Evolutionary conservation across 352 stramenopile species (phyloP).

Genomic region (Globisporangium okanoganense): DNA sequence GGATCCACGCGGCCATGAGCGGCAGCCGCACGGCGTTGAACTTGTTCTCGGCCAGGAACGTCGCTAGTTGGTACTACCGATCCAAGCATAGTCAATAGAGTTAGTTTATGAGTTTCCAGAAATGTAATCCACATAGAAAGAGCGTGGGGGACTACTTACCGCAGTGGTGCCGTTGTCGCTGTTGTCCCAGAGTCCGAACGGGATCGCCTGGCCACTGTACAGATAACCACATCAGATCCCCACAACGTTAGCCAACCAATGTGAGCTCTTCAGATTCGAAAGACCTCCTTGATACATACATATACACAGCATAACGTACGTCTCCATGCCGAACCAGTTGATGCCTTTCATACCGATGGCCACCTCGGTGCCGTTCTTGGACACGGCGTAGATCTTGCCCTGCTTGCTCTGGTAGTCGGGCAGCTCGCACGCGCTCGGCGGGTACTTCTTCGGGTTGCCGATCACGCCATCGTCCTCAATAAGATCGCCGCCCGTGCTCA

Average conservation of each 20-base stretch:
- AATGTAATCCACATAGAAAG: background rate
- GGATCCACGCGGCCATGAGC: slow-evolving; percentile 53
- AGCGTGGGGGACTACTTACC: slow-evolving; percentile 20
- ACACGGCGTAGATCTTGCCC: slow-evolving; percentile 48
- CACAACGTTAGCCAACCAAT: background rate
- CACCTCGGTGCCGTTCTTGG: slow-evolving; percentile 51
- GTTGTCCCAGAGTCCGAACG: slow-evolving; percentile 72
- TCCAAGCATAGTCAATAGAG: background rate
- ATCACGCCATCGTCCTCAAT: slow-evolving; percentile 60
- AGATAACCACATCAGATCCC: background rate
- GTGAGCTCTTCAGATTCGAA: background rate
- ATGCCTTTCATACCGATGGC: slow-evolving; percentile 64
- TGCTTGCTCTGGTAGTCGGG: slow-evolving; percentile 75
- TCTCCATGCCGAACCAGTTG: slow-evolving; percentile 82
- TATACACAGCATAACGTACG: slow-evolving; percentile 20
- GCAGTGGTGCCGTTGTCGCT: slow-evolving; percentile 62
- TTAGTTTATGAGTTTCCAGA: background rate
- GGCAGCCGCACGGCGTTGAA: slow-evolving; percentile 75
- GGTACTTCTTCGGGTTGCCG: slow-evolving; percentile 74
- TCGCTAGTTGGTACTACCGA: slow-evolving; percentile 54
- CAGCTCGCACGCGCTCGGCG: slow-evolving; percentile 49
- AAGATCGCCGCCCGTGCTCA: slow-evolving; percentile 31
- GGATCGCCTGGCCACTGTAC: slow-evolving; percentile 52
- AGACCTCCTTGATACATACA: background rate
- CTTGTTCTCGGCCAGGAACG: slow-evolving; percentile 70